These are phyloP conservation scores for Moringa oleifera DNA, from an alignment of 345 rosid genomes.

Conservation along the genomic window DNA sequence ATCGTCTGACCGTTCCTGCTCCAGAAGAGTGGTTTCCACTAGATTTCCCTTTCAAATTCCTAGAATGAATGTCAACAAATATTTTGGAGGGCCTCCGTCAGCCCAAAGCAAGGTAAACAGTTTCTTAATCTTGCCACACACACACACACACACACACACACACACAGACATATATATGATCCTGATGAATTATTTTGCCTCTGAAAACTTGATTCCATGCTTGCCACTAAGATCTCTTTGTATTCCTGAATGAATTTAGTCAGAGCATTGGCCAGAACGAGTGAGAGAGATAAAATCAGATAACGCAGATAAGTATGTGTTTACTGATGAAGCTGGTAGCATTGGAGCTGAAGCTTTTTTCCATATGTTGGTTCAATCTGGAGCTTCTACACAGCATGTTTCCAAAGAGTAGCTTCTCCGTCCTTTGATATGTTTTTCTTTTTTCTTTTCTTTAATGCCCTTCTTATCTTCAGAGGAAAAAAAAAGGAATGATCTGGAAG, in stretches of 20 bases:
- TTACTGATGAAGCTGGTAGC: conserved; percentile 51
- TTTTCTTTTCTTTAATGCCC: conserved; percentile 7
- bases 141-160: too few species aligned
- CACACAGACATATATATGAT: too few species aligned
- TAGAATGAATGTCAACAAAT: conserved; percentile 64
- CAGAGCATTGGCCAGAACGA: conserved; percentile 34
- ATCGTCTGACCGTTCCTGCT: conserved; percentile 34
- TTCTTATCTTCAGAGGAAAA: too few species aligned
- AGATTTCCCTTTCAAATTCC: conserved; percentile 54
- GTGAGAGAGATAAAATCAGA: conserved; percentile 41
- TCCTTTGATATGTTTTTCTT: conserved; percentile 16
- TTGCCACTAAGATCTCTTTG: conserved; percentile 16
- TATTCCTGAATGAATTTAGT: conserved; percentile 27
- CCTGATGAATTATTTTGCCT: background rate
- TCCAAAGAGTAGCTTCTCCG: conserved; percentile 52
- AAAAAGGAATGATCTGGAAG: background rate
- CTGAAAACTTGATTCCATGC: conserved; percentile 8
- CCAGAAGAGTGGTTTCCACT: conserved; percentile 45
- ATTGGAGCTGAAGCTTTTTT: conserved; percentile 54
- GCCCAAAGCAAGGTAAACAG: conserved; percentile 43
- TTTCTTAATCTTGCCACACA: conserved; percentile 1
- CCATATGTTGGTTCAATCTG: conserved; percentile 54
- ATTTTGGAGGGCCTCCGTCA: conserved; percentile 51
- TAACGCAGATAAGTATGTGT: conserved; percentile 52
- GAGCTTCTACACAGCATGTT: conserved; percentile 60